phyloP scores from a whole-genome alignment of 805 yeast genomes.

The Saturnispora hagleri region DNA sequence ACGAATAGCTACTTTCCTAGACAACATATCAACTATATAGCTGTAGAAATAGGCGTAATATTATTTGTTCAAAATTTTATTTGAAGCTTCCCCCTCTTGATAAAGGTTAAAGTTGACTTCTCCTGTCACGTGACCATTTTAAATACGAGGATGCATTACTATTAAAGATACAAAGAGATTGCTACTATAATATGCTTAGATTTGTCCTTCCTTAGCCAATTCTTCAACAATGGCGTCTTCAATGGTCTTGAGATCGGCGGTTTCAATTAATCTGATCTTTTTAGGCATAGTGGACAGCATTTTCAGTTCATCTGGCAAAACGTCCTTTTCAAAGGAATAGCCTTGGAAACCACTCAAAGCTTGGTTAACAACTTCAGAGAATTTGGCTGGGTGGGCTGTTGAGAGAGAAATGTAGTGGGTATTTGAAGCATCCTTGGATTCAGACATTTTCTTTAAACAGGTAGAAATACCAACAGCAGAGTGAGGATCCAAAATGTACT shows the following conservation, averaged over 20 bases:
- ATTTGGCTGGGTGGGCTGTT: constrained; percentile 99
- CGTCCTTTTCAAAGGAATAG: constrained; percentile 81
- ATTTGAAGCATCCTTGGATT: constrained; percentile 24
- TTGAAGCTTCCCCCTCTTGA: not conserved
- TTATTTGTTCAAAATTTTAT: not conserved
- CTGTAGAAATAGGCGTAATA: not conserved
- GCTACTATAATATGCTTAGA: not conserved
- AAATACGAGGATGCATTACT: not conserved
- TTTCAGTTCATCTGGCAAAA: constrained; percentile 81
- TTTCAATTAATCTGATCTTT: constrained; percentile 62
- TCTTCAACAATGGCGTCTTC: constrained; percentile 71
- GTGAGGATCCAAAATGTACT: constrained; percentile 92
- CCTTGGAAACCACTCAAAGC: constrained; percentile 59
- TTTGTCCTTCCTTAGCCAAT: constrained; percentile 36
- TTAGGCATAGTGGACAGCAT: constrained; percentile 61
- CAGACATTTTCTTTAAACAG: constrained; percentile 50
- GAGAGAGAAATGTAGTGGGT: constrained; percentile 66
- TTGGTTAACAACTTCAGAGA: constrained; percentile 87
- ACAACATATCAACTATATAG: not conserved
- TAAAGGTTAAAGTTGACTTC: not conserved
- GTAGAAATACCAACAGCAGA: constrained; percentile 91
- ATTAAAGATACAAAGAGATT: not conserved
- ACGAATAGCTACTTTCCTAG: not conserved
- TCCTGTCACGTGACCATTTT: not conserved
- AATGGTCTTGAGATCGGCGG: constrained; percentile 63